Evolutionary conservation across 345 rosid genomes (phyloP).

Genomic region (Limnanthes douglasii): DNA sequence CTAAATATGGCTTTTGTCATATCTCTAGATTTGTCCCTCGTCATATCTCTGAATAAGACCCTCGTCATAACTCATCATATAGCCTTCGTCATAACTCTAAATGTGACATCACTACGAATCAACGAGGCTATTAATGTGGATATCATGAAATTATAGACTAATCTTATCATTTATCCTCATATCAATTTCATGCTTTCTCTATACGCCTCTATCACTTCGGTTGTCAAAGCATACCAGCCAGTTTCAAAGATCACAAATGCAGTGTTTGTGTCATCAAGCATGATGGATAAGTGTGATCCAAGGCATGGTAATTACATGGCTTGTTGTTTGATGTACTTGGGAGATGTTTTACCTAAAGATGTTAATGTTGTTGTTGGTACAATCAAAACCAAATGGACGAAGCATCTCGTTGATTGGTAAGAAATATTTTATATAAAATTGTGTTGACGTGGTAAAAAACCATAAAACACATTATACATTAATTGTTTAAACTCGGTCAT

Average conservation of each 20-base stretch:
- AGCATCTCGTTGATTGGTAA: conserved; percentile 59
- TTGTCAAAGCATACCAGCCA: conserved; percentile 51
- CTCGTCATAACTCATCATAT: no score
- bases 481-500: no score
- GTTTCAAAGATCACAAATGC: conserved; percentile 57
- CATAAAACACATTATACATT: no score
- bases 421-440: conserved; percentile 3
- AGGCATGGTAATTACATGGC: conserved; percentile 67
- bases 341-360: conserved; percentile 58
- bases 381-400: conserved; percentile 42
- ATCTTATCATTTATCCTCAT: conserved; percentile 54
- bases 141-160: conserved; percentile 55
- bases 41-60: no score
- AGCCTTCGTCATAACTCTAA: no score
- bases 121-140: conserved; percentile 62
- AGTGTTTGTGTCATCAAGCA: conserved; percentile 52
- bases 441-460: no score
- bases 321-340: conserved; percentile 60
- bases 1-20: no score
- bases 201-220: conserved; percentile 61
- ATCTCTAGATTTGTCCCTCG: no score
- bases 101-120: conserved; percentile 38
- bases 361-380: conserved; percentile 58
- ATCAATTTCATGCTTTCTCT: conserved; percentile 58
- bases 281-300: conserved; percentile 70